Evolutionary conservation across 495 filamentous ascomycete species (phyloP).

Genomic region (Aspergillus egyptiacus): DNA sequence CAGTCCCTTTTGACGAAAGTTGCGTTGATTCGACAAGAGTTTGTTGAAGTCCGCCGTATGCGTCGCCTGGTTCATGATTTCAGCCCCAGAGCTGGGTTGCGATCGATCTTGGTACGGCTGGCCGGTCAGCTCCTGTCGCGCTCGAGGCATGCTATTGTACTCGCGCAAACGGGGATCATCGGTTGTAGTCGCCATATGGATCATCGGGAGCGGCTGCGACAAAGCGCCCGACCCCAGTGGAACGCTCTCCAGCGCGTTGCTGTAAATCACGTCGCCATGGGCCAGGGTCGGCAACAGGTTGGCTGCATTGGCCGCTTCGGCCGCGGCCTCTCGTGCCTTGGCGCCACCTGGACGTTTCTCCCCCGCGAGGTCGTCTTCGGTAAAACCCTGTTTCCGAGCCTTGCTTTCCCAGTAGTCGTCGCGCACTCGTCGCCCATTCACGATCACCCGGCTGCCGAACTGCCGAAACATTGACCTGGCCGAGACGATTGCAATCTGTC

Average conservation of each 20-base stretch:
- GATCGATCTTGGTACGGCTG: constrained; percentile 83
- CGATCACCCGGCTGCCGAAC: constrained; percentile 93
- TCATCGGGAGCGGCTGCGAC: constrained; percentile 69
- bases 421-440: constrained; percentile 80
- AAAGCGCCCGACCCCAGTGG: constrained; percentile 60
- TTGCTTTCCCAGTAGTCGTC: constrained; percentile 99
- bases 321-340: constrained; percentile 72
- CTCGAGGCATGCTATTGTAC: constrained; percentile 75
- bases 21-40: constrained; percentile 64
- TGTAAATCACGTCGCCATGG: constrained; percentile 77
- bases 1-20: constrained; percentile 66
- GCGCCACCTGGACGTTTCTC: constrained; percentile 93
- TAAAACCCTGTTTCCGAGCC: constrained; percentile 95
- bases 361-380: constrained; percentile 90
- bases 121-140: constrained; percentile 84
- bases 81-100: constrained; percentile 69
- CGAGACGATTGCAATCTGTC: constrained; percentile 97
- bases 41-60: constrained; percentile 91
- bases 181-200: constrained; percentile 69
- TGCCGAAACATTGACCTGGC: constrained; percentile 99
- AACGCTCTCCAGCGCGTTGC: constrained; percentile 59
- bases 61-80: constrained; percentile 80
- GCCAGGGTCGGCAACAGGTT: constrained; percentile 49
- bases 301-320: constrained; percentile 39
- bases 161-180: constrained; percentile 75